A percentile compares a stretch with the other conserved stretches of the same genome.
These are phyloP conservation scores for Carex myosuroides DNA, from an alignment of 176 grass and related monocot species.

Conservation along the genomic window DNA sequence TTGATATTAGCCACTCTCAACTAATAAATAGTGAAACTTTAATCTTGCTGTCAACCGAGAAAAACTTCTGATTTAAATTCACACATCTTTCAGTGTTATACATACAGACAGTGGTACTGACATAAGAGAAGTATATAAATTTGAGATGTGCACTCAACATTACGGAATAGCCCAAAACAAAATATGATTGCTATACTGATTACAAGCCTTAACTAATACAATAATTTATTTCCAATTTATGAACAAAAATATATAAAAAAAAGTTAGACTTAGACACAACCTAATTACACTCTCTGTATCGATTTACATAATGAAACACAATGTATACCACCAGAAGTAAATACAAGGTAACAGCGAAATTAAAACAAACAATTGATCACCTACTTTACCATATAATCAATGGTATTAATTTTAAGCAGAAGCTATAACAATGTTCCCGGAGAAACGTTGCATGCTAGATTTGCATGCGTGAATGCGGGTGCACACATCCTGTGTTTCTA, in stretches of 20 bases:
- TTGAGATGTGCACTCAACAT: too few relatives aligned
- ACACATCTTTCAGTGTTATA: too few relatives aligned
- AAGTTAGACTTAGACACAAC: not conserved
- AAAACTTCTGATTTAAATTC: too few relatives aligned
- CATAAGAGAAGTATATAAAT: too few relatives aligned
- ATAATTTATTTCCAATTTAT: not conserved
- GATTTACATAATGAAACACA: not conserved
- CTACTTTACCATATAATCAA: not conserved
- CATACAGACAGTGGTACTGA: too few relatives aligned
- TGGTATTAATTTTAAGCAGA: not conserved
- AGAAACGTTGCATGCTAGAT: not conserved
- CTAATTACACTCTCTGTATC: not conserved
- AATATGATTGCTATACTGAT: not conserved
- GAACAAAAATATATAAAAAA: not conserved
- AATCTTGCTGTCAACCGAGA: too few relatives aligned
- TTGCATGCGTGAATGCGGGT: constrained; percentile 50
- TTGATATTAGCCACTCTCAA: too few relatives aligned
- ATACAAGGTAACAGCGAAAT: not conserved
- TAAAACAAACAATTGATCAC: not conserved
- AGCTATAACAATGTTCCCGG: not conserved
- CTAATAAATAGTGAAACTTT: too few relatives aligned
- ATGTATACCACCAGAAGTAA: not conserved
- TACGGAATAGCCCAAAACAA: not conserved
- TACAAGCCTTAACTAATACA: not conserved
- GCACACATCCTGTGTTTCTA: constrained; percentile 48